Conservation (phyloP, 2,329 filamentous ascomycete species). For the Stemphylium vesicarium region DNA sequence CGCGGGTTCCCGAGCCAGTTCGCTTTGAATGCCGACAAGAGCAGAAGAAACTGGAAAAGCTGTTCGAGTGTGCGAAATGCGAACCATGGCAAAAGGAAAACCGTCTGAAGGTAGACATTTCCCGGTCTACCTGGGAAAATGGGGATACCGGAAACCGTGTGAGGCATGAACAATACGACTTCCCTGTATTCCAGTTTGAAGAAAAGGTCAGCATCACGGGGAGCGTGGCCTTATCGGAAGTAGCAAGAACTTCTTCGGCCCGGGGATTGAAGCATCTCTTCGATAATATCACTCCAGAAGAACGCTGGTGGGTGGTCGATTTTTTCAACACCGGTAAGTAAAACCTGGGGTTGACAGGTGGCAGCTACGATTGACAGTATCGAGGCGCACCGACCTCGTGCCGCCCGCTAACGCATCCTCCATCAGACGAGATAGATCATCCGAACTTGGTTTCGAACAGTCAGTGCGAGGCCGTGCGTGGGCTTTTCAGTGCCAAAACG, state of each 20-base stretch:
- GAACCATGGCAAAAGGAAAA: constrained; percentile 1
- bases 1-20: not conserved
- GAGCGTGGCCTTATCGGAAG: not conserved
- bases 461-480: too few species aligned
- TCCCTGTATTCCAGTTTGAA: not conserved
- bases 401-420: too few species aligned
- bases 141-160: not conserved
- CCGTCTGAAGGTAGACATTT: constrained; percentile 2
- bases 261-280: not conserved
- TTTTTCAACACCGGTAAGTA: constrained; percentile 2
- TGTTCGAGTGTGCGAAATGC: not conserved
- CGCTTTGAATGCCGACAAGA: not conserved
- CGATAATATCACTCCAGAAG: not conserved
- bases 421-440: too few species aligned
- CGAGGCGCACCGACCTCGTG: too few species aligned
- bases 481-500: too few species aligned
- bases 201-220: not conserved
- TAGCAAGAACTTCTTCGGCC: not conserved
- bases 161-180: not conserved
- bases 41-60: not conserved
- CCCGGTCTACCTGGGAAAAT: not conserved
- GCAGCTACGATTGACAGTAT: too few species aligned
- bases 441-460: too few species aligned
- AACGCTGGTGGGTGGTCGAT: constrained; percentile 4
- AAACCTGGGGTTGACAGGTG: too few species aligned